Conservation (phyloP, 192 early-diverging fungal genomes). For the Entophlyctis helioformis region DNA sequence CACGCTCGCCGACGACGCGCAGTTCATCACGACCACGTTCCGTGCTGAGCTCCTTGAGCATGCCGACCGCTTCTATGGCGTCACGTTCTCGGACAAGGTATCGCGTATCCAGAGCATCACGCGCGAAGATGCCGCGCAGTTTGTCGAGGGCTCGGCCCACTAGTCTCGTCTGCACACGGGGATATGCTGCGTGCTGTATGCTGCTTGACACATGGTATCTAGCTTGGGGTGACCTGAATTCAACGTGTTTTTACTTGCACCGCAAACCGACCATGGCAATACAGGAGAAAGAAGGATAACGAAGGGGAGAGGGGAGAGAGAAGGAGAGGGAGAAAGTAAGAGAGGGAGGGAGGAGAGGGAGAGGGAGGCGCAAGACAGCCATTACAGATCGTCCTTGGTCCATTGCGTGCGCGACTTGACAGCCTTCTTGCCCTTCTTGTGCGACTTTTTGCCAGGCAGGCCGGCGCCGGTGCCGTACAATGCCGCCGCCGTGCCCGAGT, state of each 20-base stretch:
- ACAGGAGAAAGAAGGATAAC: no score
- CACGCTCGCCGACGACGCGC: slow-evolving; percentile 67
- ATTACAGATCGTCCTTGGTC: slow-evolving; percentile 15
- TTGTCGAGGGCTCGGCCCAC: slow-evolving; percentile 23
- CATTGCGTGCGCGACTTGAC: slow-evolving; percentile 53
- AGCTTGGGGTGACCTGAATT: no score
- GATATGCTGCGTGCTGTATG: no score
- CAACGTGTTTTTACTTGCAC: no score
- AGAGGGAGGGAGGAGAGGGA: no score
- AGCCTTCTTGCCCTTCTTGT: slow-evolving; percentile 68
- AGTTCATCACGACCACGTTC: slow-evolving; percentile 99
- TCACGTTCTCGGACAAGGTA: slow-evolving; percentile 93
- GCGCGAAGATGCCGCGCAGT: slow-evolving; percentile 24
- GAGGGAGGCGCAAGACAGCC: no score
- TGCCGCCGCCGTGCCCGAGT: slow-evolving; percentile 14
- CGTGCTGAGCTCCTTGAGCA: slow-evolving; percentile 84
- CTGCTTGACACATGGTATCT: no score
- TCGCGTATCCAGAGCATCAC: slow-evolving; percentile 60
- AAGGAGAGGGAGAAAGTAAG: no score
- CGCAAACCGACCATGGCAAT: no score
- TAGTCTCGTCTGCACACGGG: no score
- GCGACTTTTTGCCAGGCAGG: slow-evolving; percentile 38
- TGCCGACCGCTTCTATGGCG: slow-evolving; percentile 95
- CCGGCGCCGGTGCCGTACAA: slow-evolving; percentile 11
- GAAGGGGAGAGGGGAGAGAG: no score